A percentile compares a stretch with the other conserved stretches of the same genome.
phyloP scores from a whole-genome alignment of 1,139 yeast genomes.

The Suhomyces kunorum region DNA sequence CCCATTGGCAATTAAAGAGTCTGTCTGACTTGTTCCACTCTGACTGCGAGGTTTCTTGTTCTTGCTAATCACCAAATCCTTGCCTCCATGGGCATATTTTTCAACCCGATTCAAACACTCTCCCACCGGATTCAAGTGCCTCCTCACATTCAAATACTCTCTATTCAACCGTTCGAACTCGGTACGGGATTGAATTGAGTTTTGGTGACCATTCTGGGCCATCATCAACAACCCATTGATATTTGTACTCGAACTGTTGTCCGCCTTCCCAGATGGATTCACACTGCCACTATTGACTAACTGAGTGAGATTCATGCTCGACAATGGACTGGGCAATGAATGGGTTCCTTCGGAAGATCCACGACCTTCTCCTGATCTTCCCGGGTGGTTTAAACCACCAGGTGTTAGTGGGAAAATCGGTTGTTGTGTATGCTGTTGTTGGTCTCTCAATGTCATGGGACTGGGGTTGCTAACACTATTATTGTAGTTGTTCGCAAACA shows the following conservation, averaged over 20 bases:
- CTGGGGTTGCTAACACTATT: slow-evolving; percentile 13
- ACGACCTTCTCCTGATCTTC: slow-evolving; percentile 3
- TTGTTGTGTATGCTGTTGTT: slow-evolving; percentile 7
- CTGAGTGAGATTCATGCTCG: slow-evolving; percentile 4
- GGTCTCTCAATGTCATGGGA: slow-evolving; percentile 7
- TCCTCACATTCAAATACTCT: slow-evolving; percentile 68
- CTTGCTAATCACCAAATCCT: slow-evolving; percentile 27
- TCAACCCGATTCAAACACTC: slow-evolving; percentile 57
- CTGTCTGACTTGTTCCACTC: slow-evolving; percentile 6
- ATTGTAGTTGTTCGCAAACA: slow-evolving; percentile 45
- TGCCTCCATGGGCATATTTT: slow-evolving; percentile 18
- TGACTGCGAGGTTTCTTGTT: slow-evolving; percentile 17
- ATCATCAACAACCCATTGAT: slow-evolving; percentile 36
- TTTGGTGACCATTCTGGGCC: slow-evolving; percentile 38
- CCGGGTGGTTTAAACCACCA: slow-evolving; percentile 12
- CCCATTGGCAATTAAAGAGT: slow-evolving; percentile 4
- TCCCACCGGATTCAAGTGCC: slow-evolving; percentile 68
- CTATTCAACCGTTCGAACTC: slow-evolving; percentile 76
- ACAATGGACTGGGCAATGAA: not conserved
- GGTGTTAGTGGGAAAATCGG: slow-evolving; percentile 16
- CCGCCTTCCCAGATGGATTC: not conserved
- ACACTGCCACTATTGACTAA: not conserved
- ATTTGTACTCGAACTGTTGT: slow-evolving; percentile 21
- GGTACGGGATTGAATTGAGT: slow-evolving; percentile 64
- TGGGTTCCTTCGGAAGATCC: slow-evolving; percentile 1